Conservation (phyloP, 148 eudicot species). For the Silene conica region DNA sequence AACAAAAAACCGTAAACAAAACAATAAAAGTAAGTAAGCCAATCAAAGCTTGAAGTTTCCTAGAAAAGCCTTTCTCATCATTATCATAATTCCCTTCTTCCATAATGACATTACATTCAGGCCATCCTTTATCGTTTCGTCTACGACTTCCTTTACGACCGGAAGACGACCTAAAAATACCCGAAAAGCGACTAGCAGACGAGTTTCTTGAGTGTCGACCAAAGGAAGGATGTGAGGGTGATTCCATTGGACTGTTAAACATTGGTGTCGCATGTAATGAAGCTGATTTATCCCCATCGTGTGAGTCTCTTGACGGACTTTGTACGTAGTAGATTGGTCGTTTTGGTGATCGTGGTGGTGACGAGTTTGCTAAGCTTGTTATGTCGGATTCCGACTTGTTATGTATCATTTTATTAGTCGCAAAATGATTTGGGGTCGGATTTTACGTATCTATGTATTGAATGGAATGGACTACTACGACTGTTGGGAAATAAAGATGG, state of each 20-base stretch:
- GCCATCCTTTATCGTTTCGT: constrained; percentile 95
- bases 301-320: constrained; percentile 90
- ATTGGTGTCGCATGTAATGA: constrained; percentile 74
- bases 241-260: constrained; percentile 73
- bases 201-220: constrained; percentile 95
- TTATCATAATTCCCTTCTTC: constrained; percentile 87
- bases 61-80: constrained; percentile 50
- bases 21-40: constrained; percentile 49
- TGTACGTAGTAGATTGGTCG: constrained; percentile 76
- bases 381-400: constrained; percentile 86
- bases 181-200: constrained; percentile 87
- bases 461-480: no score
- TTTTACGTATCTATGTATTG: background rate
- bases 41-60: constrained; percentile 53
- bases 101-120: constrained; percentile 87
- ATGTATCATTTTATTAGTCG: constrained; percentile 46
- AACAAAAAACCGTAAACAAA: constrained; percentile 70
- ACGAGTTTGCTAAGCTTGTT: constrained; percentile 86
- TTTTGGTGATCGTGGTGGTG: constrained; percentile 88
- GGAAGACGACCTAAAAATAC: constrained; percentile 82
- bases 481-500: no score
- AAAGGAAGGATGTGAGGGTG: constrained; percentile 80
- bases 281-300: constrained; percentile 82
- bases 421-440: constrained; percentile 5
- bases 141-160: constrained; percentile 53